Evolutionary conservation across 2,329 filamentous ascomycete genomes (phyloP).

Genomic region (Botrytis medusae): DNA sequence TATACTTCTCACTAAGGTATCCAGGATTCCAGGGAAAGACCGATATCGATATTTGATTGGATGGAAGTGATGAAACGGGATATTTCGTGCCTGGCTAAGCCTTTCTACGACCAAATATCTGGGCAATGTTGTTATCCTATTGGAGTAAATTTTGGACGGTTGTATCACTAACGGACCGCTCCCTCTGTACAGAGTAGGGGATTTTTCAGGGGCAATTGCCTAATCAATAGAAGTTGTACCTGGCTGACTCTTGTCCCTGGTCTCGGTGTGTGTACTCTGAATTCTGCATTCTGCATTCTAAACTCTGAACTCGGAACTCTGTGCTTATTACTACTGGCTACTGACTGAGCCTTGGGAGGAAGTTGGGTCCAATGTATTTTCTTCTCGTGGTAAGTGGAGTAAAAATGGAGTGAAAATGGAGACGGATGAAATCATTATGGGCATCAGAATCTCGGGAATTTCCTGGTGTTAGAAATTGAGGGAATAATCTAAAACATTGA

Average conservation of each 20-base stretch:
- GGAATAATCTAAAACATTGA: background rate
- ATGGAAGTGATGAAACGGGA: background rate
- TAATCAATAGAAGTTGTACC: background rate
- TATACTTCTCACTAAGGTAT: background rate
- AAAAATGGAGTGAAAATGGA: background rate
- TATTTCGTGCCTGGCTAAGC: constrained; percentile 11
- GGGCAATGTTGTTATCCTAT: background rate
- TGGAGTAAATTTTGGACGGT: background rate
- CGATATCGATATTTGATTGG: background rate
- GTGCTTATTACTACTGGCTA: too few relatives aligned
- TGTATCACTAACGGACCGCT: background rate
- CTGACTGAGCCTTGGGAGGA: background rate
- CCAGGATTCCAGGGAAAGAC: background rate
- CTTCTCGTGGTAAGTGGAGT: constrained; percentile 8
- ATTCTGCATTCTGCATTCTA: too few relatives aligned
- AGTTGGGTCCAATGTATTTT: background rate
- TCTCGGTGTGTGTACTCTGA: background rate
- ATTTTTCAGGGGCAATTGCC: constrained; percentile 10
- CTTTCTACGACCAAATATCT: background rate
- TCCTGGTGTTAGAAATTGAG: background rate
- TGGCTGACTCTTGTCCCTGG: background rate
- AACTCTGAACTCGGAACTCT: too few relatives aligned
- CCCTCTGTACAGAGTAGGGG: background rate
- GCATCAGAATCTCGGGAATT: background rate
- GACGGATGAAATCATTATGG: background rate